phyloP scores from a whole-genome alignment of 2,329 filamentous ascomycete genomes.

The Aspergillus pseudoterreus region DNA sequence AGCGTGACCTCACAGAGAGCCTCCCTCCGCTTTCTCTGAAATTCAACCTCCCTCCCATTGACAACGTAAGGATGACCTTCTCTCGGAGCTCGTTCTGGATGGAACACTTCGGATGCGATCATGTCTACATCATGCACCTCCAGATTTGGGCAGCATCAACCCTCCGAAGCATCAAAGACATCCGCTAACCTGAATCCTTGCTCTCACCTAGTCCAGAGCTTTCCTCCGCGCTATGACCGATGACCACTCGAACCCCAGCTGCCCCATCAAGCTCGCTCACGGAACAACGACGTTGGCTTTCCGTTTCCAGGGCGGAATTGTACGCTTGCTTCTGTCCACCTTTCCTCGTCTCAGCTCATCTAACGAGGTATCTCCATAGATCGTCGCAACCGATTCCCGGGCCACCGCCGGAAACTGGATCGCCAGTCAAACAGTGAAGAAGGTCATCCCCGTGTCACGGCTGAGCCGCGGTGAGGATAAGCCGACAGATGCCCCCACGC shows the following conservation, averaged over 20 bases:
- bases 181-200: constrained; percentile 10
- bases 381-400: constrained; percentile 95
- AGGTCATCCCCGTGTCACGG: constrained; percentile 68
- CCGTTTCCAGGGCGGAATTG: constrained; percentile 93
- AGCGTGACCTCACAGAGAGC: constrained; percentile 68
- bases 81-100: too few species aligned
- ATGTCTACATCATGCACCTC: neutral
- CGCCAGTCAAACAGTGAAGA: constrained; percentile 98
- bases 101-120: too few species aligned
- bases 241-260: constrained; percentile 93
- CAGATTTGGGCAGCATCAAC: neutral
- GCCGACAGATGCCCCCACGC: constrained; percentile 28
- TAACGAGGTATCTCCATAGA: constrained; percentile 36
- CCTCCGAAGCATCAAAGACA: neutral
- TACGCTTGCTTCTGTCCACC: constrained; percentile 20
- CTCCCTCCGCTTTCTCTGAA: constrained; percentile 78
- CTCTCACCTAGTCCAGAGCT: constrained; percentile 65
- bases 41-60: constrained; percentile 91
- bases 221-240: constrained; percentile 97
- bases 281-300: constrained; percentile 97
- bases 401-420: constrained; percentile 99
- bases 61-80: constrained; percentile 61
- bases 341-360: neutral
- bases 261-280: constrained; percentile 99
- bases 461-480: constrained; percentile 39